Percentiles rank a stretch among this genome's conserved stretches.
Evolutionary conservation across 768 basidiomycete genomes (phyloP).

Genomic region (Russula sp.): DNA sequence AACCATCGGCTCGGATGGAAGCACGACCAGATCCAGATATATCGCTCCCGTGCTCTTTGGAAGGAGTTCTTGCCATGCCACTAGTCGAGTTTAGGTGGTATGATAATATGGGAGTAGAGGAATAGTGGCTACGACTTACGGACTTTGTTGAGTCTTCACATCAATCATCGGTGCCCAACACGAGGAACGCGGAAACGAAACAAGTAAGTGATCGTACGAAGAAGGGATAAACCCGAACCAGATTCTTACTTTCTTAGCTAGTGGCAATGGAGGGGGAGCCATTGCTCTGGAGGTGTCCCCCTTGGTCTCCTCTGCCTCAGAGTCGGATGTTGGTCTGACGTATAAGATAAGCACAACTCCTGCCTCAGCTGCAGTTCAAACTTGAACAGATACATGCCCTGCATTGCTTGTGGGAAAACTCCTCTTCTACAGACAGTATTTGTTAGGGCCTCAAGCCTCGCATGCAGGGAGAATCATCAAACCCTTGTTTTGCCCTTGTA

Average conservation of each 20-base stretch:
- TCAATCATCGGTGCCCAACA: not conserved
- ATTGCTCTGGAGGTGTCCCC: constrained; percentile 7
- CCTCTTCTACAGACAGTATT: constrained; percentile 3
- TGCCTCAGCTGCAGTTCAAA: not conserved
- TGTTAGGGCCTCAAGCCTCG: constrained; percentile 11
- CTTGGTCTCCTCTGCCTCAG: constrained; percentile 13
- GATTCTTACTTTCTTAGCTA: constrained; percentile 20
- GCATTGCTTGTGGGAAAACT: constrained; percentile 11
- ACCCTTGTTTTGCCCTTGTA: constrained; percentile 25
- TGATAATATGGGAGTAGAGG: constrained; percentile 3
- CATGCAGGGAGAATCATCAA: constrained; percentile 1
- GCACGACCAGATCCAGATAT: not conserved
- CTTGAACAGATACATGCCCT: constrained; percentile 13
- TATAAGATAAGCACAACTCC: not conserved
- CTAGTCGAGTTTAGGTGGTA: not conserved
- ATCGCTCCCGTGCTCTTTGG: not conserved
- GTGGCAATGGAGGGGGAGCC: constrained; percentile 23
- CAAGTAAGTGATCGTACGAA: constrained; percentile 6
- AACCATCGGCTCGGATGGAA: not conserved
- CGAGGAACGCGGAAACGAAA: constrained; percentile 3
- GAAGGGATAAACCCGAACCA: not conserved
- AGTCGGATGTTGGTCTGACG: constrained; percentile 17
- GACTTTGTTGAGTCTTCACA: constrained; percentile 14
- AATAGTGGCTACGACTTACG: constrained; percentile 11
- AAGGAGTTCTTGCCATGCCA: not conserved